Evolutionary conservation across 306 rosid genomes (phyloP), one percentile per base, ranked within the genome.

Genomic region (Betula pendula): DNA sequence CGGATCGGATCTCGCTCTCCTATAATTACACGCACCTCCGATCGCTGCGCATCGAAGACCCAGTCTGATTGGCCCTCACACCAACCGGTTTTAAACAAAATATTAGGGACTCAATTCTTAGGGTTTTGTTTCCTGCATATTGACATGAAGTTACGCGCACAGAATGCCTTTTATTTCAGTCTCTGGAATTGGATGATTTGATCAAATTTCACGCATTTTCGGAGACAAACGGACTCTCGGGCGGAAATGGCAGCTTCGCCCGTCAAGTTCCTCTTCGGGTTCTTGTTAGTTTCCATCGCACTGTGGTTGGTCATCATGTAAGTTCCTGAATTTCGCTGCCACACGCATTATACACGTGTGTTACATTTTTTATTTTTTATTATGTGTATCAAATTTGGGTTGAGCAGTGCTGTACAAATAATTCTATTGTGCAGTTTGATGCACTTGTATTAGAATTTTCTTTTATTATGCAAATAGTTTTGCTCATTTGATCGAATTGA

Each of bases 251-350:
- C 93, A 43, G 96, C 90, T 76, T 89, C 97, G 53, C 91, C 97
- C n/a, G 91, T 89, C 80, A 88, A 89, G 73, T 89, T 92, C 81
- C 93, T 95, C 84, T 92, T 87, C 68, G 91, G 91, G 14, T 89
- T 95, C 87, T 74, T 90, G 90, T 65, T 92, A 9, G 74, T 92
- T 75, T 90, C 94, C 45, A 81, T 92, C 85, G 86, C 89, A 58
- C 80, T 90, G 82, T 95, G 97, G 97, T 77, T 95, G 51, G 44
- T 90, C 66, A 90, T 92, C 92, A 89, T 90, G 99, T 95, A 84
- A 85, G 95, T 84, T 65, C 60, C 65, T 38, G 19, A n/a, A 69
- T 70, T 72, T 19, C 27, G 35, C 24, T 74, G 25, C 47, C 55
- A 24, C 35, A 11, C 75, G 14, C 40, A 25, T 60, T 10, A 25